phyloP scores from a whole-genome alignment of 179 eudicot species.

The Dionaea muscipula region DNA sequence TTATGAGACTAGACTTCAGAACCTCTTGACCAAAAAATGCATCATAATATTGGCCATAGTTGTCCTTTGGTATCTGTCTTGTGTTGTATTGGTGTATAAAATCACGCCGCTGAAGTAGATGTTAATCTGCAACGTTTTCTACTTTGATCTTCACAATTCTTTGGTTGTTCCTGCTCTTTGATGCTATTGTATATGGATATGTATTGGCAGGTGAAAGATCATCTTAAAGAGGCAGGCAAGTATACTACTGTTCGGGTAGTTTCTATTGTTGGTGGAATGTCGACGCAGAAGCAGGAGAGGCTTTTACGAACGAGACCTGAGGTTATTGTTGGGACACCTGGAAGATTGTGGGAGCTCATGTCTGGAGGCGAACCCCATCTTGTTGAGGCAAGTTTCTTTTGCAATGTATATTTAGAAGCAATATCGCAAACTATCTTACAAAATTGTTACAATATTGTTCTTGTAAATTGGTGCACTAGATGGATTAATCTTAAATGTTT shows the following conservation, averaged over 20 bases:
- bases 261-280: constrained; percentile 93
- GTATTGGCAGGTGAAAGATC: constrained; percentile 72
- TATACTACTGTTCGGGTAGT: constrained; percentile 62
- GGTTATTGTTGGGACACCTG: constrained; percentile 90
- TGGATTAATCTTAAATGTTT: neutral
- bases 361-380: constrained; percentile 87
- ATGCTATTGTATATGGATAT: constrained; percentile 1
- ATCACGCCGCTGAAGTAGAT: no score
- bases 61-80: no score
- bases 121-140: no score
- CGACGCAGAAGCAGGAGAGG: constrained; percentile 86
- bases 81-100: no score
- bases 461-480: neutral
- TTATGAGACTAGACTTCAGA: no score
- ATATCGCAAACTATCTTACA: neutral
- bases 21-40: no score
- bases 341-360: constrained; percentile 97
- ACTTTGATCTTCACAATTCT: neutral
- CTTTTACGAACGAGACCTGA: constrained; percentile 80
- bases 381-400: constrained; percentile 54
- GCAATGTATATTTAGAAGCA: neutral
- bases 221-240: constrained; percentile 65
- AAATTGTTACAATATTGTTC: neutral
- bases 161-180: neutral
- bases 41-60: no score